Percentiles rank a stretch among this genome's conserved stretches.
These are phyloP conservation scores for Penicillium verhagenii DNA, from an alignment of 495 filamentous ascomycete species.

Conservation along the genomic window DNA sequence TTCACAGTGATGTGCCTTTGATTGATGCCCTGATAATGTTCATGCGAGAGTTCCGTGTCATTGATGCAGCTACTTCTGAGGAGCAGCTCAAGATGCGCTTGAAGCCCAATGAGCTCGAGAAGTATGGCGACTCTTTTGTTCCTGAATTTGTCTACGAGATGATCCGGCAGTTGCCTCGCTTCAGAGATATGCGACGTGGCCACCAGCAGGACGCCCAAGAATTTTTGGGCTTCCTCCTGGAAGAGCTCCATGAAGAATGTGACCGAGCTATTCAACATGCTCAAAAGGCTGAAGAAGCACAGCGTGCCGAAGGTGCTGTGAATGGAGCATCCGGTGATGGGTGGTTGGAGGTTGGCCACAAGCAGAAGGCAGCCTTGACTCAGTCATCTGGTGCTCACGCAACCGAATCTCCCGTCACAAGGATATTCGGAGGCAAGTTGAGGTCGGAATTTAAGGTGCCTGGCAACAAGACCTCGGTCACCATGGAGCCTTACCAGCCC, in stretches of 20 bases:
- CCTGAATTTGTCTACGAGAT: slow-evolving; percentile 96
- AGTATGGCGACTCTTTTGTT: slow-evolving; percentile 87
- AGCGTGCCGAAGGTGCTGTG: slow-evolving; percentile 40
- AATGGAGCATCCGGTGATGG: slow-evolving; percentile 47
- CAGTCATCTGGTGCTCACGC: slow-evolving; percentile 77
- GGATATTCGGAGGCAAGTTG: slow-evolving; percentile 91
- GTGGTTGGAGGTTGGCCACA: slow-evolving; percentile 93
- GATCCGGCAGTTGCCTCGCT: slow-evolving; percentile 79
- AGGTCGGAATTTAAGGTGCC: slow-evolving; percentile 86
- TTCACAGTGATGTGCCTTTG: slow-evolving; percentile 91
- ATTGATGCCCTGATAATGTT: slow-evolving; percentile 97
- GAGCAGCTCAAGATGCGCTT: slow-evolving; percentile 71
- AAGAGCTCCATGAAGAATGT: slow-evolving; percentile 92
- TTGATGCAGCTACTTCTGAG: slow-evolving; percentile 72
- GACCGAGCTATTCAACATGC: slow-evolving; percentile 65
- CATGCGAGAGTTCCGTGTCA: slow-evolving; percentile 86
- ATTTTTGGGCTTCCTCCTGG: slow-evolving; percentile 90
- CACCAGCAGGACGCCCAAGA: slow-evolving; percentile 99
- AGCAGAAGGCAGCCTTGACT: slow-evolving; percentile 83
- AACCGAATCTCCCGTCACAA: slow-evolving; percentile 79
- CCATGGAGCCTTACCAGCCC: slow-evolving; percentile 88
- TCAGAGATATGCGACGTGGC: slow-evolving; percentile 88
- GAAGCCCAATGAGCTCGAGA: slow-evolving; percentile 79
- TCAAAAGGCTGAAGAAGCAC: slow-evolving; percentile 40
- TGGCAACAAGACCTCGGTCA: slow-evolving; percentile 86